Conservation (phyloP, 2,329 filamentous ascomycete genomes). For the Emergomyces orientalis region DNA sequence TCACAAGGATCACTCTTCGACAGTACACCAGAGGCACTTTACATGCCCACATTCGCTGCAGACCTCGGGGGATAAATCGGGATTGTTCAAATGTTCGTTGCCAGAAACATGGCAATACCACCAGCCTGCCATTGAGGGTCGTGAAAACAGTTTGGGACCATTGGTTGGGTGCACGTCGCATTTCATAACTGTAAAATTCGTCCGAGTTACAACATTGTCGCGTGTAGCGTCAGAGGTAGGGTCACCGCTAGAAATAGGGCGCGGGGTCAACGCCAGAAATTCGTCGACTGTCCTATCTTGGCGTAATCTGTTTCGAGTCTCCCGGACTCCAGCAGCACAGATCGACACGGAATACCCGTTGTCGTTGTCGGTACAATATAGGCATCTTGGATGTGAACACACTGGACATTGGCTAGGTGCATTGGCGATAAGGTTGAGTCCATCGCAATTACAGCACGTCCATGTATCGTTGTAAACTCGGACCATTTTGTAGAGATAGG, state of each 20-base stretch:
- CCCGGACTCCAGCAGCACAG: not conserved
- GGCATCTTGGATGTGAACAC: conserved; percentile 13
- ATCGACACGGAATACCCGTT: not conserved
- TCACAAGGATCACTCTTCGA: not conserved
- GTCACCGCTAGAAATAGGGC: not conserved
- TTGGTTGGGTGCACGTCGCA: not conserved
- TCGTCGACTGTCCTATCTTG: not conserved
- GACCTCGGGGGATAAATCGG: conserved; percentile 8
- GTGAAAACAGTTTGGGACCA: not conserved
- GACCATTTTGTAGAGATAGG: not conserved
- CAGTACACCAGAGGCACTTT: conserved; percentile 8
- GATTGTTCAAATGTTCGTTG: conserved; percentile 15
- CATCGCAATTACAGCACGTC: conserved; percentile 19
- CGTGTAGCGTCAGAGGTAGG: not conserved
- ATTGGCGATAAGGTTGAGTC: conserved; percentile 17
- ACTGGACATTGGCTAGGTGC: conserved; percentile 9
- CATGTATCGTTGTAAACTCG: conserved; percentile 15
- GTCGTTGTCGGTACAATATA: conserved; percentile 7
- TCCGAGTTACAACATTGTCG: not conserved
- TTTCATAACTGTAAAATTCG: conserved; percentile 3
- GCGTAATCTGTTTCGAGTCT: not conserved
- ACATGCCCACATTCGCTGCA: conserved; percentile 14
- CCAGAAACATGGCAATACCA: conserved; percentile 13
- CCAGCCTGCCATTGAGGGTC: conserved; percentile 10
- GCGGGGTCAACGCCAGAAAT: conserved; percentile 2